A percentile compares a stretch with the other conserved stretches of the same genome.
Evolutionary conservation across 352 stramenopile species (phyloP).

Genomic region (Globisporangium uncinulatum): DNA sequence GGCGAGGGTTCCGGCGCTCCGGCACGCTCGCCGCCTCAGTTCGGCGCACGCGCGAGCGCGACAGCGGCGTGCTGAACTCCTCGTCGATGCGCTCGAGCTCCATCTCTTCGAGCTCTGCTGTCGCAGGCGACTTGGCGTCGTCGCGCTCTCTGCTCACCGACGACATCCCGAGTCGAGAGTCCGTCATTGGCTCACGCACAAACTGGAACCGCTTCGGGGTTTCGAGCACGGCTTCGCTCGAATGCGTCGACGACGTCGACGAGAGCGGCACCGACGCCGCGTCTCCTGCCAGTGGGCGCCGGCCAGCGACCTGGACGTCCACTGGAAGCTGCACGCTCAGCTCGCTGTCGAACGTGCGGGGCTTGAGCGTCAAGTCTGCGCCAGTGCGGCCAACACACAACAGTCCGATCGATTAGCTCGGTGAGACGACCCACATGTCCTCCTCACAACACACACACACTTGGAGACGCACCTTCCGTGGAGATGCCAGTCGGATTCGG

Average conservation of each 20-base stretch:
- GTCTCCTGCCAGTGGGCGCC: constrained; percentile 16
- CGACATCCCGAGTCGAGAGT: constrained; percentile 45
- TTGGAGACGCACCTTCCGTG: constrained; percentile 35
- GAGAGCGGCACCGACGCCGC: constrained; percentile 22
- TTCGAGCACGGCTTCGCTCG: constrained; percentile 26
- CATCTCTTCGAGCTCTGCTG: constrained; percentile 64
- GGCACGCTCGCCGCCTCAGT: constrained; percentile 59
- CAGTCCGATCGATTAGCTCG: constrained; percentile 32
- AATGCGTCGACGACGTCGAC: constrained; percentile 22
- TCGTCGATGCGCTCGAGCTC: constrained; percentile 77
- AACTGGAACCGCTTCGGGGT: constrained; percentile 79
- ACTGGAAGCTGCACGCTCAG: constrained; percentile 12
- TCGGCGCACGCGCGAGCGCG: constrained; percentile 33
- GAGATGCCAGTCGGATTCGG: constrained; percentile 19
- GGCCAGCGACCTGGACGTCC: constrained; percentile 20
- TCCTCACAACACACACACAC: constrained; percentile 4
- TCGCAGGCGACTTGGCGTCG: constrained; percentile 38
- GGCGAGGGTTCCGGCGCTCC: constrained; percentile 68
- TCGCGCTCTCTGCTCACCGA: constrained; percentile 19
- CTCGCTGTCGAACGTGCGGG: constrained; percentile 19
- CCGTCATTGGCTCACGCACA: constrained; percentile 55
- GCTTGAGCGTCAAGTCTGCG: constrained; percentile 43
- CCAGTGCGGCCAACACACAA: background rate
- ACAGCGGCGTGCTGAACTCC: constrained; percentile 74
- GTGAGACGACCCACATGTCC: background rate